Evolutionary conservation across 2,329 filamentous ascomycete species (phyloP), one percentile per base, ranked within the genome.

Genomic region (Xenosphaeropsis pyriputrescens): DNA sequence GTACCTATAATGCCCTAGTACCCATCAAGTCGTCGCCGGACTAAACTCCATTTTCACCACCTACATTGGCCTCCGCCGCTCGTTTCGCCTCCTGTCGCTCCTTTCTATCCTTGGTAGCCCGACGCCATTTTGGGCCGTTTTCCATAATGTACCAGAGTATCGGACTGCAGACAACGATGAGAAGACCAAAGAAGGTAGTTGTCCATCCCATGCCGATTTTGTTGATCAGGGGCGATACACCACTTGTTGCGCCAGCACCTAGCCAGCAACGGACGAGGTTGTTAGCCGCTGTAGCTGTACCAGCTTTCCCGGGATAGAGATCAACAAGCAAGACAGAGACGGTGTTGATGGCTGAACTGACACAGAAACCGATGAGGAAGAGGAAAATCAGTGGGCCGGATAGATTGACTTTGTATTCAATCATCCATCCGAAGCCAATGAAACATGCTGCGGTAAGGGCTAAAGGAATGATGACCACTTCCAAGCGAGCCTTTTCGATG

Each of bases 291-390:
- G 74, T 74, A 0, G 71, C 72, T 0, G 74, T 78, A 0, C 73
- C 72, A 0, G 74, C 73, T 1, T 68, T 65, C 17, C 68, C 57
- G 0, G 74, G 73, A 43, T 75, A 72, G 2, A 80, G 55, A 44
- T 82, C 77, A 1, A 81, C 68, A 12, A 79, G 62, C 6, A 82
- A 57, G 0, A 72, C 74, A 46, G 69, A 72, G n/a, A 79, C 61
- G 33, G 79, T 66, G 41, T 68, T 70, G 50, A 81, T 81, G 0
- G 70, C 67, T 2, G 71, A 75, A 3, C 75, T 76, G 22, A 76
- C 60, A 32, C 64, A 65, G 41, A 73, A 52, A 6, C 72, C 72
- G 29, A 76, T 63, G 32, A 75, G 49, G 46, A 77, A 75, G 2
- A 68, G 55, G 15, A 78, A 50, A 18, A 73, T 62, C 5, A 78